phyloP scores from a whole-genome alignment of 306 rosid species.

The Dalbergia oliveri region DNA sequence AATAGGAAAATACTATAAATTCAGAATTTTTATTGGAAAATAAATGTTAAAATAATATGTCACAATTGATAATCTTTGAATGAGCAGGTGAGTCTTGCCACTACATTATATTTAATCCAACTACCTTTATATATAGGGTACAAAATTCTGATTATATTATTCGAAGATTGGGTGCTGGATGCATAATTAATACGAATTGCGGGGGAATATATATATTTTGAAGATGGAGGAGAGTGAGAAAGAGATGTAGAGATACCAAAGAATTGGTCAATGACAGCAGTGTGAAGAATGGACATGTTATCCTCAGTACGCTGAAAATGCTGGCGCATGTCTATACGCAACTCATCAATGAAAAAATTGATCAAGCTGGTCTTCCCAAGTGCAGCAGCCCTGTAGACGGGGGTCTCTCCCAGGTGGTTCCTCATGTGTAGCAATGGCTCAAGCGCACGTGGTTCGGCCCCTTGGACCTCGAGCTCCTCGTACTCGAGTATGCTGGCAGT shows the following conservation, averaged over 20 bases:
- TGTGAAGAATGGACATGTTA: constrained; percentile 53
- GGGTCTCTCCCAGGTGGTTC: constrained; percentile 47
- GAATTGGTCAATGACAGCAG: constrained; percentile 50
- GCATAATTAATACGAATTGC: no score
- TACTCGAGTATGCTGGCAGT: constrained; percentile 21
- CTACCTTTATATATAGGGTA: no score
- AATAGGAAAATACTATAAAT: no score
- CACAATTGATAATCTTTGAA: no score
- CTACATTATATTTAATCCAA: no score
- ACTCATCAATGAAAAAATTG: not conserved
- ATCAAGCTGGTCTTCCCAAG: constrained; percentile 46
- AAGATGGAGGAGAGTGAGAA: no score
- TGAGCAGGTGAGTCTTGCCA: no score
- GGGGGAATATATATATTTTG: no score
- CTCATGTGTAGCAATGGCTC: not conserved
- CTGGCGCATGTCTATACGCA: not conserved
- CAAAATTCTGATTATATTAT: no score
- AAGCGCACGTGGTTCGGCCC: not conserved
- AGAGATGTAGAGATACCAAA: constrained; percentile 45
- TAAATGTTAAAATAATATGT: no score
- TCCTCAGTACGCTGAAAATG: constrained; percentile 36
- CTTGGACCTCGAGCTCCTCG: not conserved
- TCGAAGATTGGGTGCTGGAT: no score
- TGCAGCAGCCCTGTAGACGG: constrained; percentile 48
- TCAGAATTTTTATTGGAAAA: no score